Base-by-base conservation (phyloP, 2,329 filamentous ascomycete species). In the Neopestalotiopsis clavispora region DNA sequence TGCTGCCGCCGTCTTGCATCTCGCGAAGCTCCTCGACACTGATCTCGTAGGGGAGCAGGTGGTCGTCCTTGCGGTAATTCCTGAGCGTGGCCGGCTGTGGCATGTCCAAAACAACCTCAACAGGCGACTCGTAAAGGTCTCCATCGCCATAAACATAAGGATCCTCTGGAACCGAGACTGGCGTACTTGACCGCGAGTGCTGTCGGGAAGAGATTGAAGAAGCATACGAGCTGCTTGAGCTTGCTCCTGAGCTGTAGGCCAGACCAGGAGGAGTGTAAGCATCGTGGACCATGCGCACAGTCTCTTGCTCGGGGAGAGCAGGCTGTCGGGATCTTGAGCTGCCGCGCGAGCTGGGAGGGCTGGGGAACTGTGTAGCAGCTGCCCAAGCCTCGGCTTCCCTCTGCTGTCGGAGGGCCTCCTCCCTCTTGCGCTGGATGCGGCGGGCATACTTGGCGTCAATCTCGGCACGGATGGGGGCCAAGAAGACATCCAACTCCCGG, bases 401-500 rank as follows among this genome's bases (percentile, higher is more conserved):
- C 78, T 84, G 80, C 77, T 84, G 80, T 74, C 82, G 83, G 49
- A 76, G 71, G 64, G 75, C 75, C 74, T 74, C 75, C 72, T 76
- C 75, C 70, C 75, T 76, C 67, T 76, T 78, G 73, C 86, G 83
- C 72, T 84, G 81, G 74, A 85, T 78, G 79, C 85, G 85, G 74
- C 84, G 84, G 67, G 80, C 80, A 74, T 88, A 82, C 76, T 84
- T 82, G 60, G 83, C 83, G 71, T 84, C 80, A 67, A 90, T 83
- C 70, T 87, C 84, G 59, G 84, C 78, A 71, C 95, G 92, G 77
- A 98, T 93, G 34, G 95, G 95, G 42, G 90, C 90, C 59, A 99
- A 88, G 86, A 98, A 98, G 57, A 89, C 89, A 75, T 98, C 94
- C 56, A 98, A 87, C 80, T 97, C 93, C 73, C 86, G 86, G 84